phyloP scores from a whole-genome alignment of 2,329 filamentous ascomycete genomes.

The Penicillium sp. region DNA sequence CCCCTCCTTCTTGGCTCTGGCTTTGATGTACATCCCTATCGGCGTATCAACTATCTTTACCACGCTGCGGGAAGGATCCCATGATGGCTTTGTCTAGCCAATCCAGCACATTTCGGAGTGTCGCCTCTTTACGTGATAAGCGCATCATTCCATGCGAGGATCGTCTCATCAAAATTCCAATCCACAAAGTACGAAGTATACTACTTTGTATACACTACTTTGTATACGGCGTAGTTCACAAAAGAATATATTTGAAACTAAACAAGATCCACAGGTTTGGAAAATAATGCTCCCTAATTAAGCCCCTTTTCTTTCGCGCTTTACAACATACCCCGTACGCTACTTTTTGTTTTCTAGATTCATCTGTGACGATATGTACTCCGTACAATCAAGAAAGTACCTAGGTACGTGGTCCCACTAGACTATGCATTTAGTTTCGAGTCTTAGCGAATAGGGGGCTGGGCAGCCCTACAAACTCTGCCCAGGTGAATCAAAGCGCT shows the following conservation, averaged over 20 bases:
- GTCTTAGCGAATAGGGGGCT: constrained; percentile 24
- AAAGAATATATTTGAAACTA: neutral
- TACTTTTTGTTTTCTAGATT: constrained; percentile 6
- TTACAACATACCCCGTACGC: neutral
- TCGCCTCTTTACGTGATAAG: constrained; percentile 4
- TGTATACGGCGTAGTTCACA: neutral
- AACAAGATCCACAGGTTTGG: neutral
- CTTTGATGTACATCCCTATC: constrained; percentile 1
- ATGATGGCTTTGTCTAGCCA: constrained; percentile 3
- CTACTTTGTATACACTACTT: neutral
- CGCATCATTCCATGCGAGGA: constrained; percentile 3
- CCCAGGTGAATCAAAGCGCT: neutral
- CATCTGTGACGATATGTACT: neutral
- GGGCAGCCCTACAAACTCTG: constrained; percentile 13
- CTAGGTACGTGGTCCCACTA: constrained; percentile 10
- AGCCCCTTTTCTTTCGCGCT: constrained; percentile 12
- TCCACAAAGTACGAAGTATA: neutral
- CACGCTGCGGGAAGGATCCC: constrained; percentile 4
- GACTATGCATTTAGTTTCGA: constrained; percentile 13
- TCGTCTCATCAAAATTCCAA: neutral
- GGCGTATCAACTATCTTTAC: neutral
- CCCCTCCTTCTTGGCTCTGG: constrained; percentile 6
- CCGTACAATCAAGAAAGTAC: neutral
- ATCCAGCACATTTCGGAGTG: neutral
- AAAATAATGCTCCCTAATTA: constrained; percentile 19